phyloP scores from a whole-genome alignment of 306 rosid species.

The Castanopsis chinensis region DNA sequence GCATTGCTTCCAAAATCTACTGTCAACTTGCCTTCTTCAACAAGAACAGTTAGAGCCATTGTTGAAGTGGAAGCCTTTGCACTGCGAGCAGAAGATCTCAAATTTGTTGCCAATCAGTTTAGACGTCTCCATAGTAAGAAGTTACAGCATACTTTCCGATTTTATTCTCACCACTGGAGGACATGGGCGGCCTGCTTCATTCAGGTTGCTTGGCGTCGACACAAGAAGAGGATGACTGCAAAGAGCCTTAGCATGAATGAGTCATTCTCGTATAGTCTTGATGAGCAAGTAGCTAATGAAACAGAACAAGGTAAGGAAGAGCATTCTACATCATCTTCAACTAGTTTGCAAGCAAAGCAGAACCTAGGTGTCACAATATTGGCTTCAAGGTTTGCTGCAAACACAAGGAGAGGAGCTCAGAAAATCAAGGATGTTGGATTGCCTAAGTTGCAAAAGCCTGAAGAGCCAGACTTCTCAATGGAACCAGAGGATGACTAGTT shows the following conservation, averaged over 20 bases:
- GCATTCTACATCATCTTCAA: slow-evolving; percentile 22
- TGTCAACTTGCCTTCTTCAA: slow-evolving; percentile 79
- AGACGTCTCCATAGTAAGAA: slow-evolving; percentile 88
- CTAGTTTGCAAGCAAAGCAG: slow-evolving; percentile 55
- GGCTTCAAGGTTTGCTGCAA: slow-evolving; percentile 84
- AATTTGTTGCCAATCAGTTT: slow-evolving; percentile 89
- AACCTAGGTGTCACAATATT: slow-evolving; percentile 62
- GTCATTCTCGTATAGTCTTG: slow-evolving; percentile 32
- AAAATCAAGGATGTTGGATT: slow-evolving; percentile 54
- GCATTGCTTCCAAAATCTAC: slow-evolving; percentile 88
- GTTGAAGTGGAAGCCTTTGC: slow-evolving; percentile 93
- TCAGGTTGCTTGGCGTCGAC: slow-evolving; percentile 81
- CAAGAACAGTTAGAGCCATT: slow-evolving; percentile 81
- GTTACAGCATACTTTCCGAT: slow-evolving; percentile 85
- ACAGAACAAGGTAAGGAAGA: slow-evolving; percentile 24
- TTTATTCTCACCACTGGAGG: slow-evolving; percentile 94
- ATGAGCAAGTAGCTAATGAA: slow-evolving; percentile 28
- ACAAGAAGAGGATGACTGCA: slow-evolving; percentile 56
- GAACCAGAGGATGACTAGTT: slow-evolving; percentile 63
- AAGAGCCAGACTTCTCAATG: slow-evolving; percentile 82
- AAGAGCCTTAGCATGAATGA: slow-evolving; percentile 58
- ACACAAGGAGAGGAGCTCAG: slow-evolving; percentile 73
- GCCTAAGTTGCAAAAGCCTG: slow-evolving; percentile 81
- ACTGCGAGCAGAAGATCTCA: slow-evolving; percentile 85
- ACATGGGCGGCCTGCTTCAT: slow-evolving; percentile 96